Conservation (phyloP, 140 eudicot species). For the Stevia rebaudiana region DNA sequence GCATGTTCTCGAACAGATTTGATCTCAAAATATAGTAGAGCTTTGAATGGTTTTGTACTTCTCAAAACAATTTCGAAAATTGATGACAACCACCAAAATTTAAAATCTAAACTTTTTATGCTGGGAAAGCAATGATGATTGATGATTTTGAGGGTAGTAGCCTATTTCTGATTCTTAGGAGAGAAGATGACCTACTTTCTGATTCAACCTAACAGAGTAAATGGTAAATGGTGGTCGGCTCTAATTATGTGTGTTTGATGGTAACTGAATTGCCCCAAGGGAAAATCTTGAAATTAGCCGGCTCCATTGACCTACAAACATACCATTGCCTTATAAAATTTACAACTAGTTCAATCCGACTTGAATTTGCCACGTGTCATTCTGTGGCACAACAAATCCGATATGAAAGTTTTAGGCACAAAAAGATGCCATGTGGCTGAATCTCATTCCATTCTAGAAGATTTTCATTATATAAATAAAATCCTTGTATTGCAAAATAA, state of each 20-base stretch:
- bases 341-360: not conserved
- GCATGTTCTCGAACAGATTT: conserved; percentile 7
- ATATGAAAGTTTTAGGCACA: too few species aligned
- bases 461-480: too few species aligned
- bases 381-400: not conserved
- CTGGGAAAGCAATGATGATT: conserved; percentile 1
- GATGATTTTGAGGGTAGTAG: not conserved
- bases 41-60: not conserved
- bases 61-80: not conserved
- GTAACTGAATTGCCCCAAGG: not conserved
- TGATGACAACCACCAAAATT: not conserved
- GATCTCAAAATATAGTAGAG: not conserved
- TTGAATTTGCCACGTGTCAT: not conserved
- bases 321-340: not conserved
- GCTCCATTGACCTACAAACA: not conserved
- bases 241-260: conserved; percentile 17
- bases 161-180: not conserved
- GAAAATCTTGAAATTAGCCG: not conserved
- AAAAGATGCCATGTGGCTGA: not conserved
- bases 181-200: not conserved
- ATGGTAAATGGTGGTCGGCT: conserved; percentile 7
- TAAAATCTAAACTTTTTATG: not conserved
- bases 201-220: not conserved
- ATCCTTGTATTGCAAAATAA: not conserved
- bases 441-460: too few species aligned